Evolutionary conservation across 169 alveolate species (phyloP).

Genomic region (Plasmodium coatneyi): DNA sequence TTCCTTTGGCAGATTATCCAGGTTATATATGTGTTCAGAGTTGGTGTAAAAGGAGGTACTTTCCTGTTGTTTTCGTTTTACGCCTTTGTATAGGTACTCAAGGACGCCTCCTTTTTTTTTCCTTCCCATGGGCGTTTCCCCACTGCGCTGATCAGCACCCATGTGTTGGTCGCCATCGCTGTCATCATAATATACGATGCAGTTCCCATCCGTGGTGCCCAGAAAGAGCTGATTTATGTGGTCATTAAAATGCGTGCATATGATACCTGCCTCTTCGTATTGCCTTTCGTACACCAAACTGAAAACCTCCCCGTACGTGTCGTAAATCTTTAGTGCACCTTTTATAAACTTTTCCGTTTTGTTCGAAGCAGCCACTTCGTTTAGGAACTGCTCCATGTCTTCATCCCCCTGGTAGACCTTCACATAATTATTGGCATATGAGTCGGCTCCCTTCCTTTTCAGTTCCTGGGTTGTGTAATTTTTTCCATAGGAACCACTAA

Average conservation of each 20-base stretch:
- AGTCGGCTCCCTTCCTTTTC: not conserved
- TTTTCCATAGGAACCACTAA: not conserved
- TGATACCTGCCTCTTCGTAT: constrained; percentile 42
- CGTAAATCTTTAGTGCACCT: constrained; percentile 21
- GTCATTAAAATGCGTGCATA: constrained; percentile 31
- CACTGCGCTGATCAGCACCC: not conserved
- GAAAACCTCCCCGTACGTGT: not conserved
- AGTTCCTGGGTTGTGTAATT: not conserved
- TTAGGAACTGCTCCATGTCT: constrained; percentile 54
- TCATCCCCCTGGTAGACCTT: constrained; percentile 64
- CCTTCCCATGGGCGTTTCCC: not conserved
- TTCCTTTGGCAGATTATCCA: constrained; percentile 48
- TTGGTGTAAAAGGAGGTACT: constrained; percentile 23
- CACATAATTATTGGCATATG: not conserved
- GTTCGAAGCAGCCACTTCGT: constrained; percentile 25
- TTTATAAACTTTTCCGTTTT: constrained; percentile 22
- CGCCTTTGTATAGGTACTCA: constrained; percentile 25
- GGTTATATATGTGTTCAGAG: constrained; percentile 18
- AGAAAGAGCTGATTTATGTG: constrained; percentile 35
- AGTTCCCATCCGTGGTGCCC: constrained; percentile 53
- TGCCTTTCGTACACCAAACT: constrained; percentile 3
- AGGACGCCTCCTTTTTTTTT: constrained; percentile 16
- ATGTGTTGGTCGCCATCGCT: not conserved
- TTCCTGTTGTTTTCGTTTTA: constrained; percentile 22
- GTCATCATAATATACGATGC: constrained; percentile 24